phyloP scores from a whole-genome alignment of 2,329 filamentous ascomycete species.

The Penicillium sp. region DNA sequence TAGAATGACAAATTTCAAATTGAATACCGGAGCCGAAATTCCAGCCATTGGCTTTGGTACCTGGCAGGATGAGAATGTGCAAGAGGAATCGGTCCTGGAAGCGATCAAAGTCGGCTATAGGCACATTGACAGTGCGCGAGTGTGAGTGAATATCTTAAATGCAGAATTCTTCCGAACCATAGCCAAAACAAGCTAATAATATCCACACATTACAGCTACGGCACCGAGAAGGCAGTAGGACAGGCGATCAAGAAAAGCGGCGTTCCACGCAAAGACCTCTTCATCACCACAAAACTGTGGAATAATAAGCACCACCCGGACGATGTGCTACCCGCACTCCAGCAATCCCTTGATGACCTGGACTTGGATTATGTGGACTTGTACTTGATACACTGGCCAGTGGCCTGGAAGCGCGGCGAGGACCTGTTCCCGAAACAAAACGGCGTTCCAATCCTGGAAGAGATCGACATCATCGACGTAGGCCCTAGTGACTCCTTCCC shows the following conservation, averaged over 20 bases:
- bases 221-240: conserved; percentile 65
- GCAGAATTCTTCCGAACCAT: neutral
- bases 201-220: conserved; percentile 52
- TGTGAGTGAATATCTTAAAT: conserved; percentile 30
- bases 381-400: conserved; percentile 67
- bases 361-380: conserved; percentile 66
- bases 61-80: conserved; percentile 53
- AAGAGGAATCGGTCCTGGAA: conserved; percentile 50
- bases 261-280: conserved; percentile 62
- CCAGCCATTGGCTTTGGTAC: conserved; percentile 54
- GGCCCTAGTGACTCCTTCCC: conserved; percentile 2
- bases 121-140: conserved; percentile 53
- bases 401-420: conserved; percentile 52
- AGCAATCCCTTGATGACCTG: conserved; percentile 61
- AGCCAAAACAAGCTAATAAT: neutral
- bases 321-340: conserved; percentile 60
- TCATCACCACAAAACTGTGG: conserved; percentile 67
- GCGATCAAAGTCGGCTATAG: conserved; percentile 53
- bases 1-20: conserved; percentile 40
- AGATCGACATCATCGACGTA: conserved; percentile 52
- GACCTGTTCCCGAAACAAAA: conserved; percentile 48
- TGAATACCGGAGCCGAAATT: conserved; percentile 50
- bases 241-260: conserved; percentile 62
- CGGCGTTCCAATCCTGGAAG: conserved; percentile 43
- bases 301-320: conserved; percentile 61